Evolutionary conservation across 2,329 filamentous ascomycete species (phyloP).

Genomic region (Phialemoniopsis sp.): DNA sequence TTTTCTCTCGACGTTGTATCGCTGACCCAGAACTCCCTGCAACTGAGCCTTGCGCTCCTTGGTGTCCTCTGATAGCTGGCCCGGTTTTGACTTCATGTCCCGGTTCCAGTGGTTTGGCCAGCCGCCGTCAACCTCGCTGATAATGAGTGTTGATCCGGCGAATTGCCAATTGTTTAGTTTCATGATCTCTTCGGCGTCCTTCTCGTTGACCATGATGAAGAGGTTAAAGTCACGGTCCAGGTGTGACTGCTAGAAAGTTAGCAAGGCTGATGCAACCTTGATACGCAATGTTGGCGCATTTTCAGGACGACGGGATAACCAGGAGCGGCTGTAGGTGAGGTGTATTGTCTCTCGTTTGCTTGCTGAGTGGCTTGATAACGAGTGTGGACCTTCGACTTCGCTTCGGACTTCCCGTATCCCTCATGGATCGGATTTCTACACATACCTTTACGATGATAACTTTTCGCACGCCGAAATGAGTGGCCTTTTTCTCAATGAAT

Average conservation of each 20-base stretch:
- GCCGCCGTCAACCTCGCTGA: constrained; percentile 39
- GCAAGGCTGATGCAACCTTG: constrained; percentile 35
- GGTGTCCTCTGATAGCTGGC: constrained; percentile 44
- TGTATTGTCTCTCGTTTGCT: constrained; percentile 28
- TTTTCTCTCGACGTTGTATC: constrained; percentile 70
- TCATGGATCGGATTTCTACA: constrained; percentile 23
- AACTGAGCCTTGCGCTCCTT: constrained; percentile 66
- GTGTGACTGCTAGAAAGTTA: constrained; percentile 66
- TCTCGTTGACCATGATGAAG: constrained; percentile 61
- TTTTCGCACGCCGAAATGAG: constrained; percentile 47
- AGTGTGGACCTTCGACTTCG: constrained; percentile 19
- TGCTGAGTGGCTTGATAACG: too few species aligned
- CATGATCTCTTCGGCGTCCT: constrained; percentile 59
- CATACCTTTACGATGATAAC: constrained; percentile 76
- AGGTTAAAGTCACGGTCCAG: constrained; percentile 61
- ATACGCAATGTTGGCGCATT: constrained; percentile 23
- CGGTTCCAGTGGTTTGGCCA: constrained; percentile 23
- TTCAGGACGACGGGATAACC: constrained; percentile 29
- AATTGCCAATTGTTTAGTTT: constrained; percentile 67
- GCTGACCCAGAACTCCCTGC: constrained; percentile 64
- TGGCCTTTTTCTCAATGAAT: constrained; percentile 70
- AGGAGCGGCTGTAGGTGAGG: constrained; percentile 26
- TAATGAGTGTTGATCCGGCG: constrained; percentile 58
- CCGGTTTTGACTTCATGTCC: constrained; percentile 27
- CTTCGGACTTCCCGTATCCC: too few species aligned